Evolutionary conservation across 192 early-diverging fungal genomes (phyloP), one percentile per base, ranked within the genome.

Genomic region (Tieghemiomyces parasiticus): DNA sequence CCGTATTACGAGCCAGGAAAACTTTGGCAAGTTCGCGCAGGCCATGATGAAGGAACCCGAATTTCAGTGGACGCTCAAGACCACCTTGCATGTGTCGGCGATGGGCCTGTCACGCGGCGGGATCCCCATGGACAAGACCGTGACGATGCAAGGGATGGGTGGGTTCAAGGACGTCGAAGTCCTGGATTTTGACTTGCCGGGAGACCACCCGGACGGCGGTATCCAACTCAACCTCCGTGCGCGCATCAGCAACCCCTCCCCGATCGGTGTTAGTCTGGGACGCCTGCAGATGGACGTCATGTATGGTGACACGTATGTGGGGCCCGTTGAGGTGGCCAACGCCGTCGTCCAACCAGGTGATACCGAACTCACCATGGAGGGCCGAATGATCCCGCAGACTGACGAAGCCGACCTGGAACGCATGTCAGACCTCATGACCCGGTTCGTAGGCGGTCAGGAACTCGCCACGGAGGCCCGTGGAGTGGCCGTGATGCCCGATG

Each of bases 231-330:
- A 62, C 14, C 71, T 82, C 10, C 67, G 67, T 46, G 77, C 79
- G 29, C 63, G 63, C n/a, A 52, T 82, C 49, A 66, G 60, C 45
- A 79, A 77, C 61, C 77, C 77, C 48, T 79, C 77, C 16, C 75
- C 79, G 20, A 71, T 82, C 38, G 68, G 72, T 35, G 67, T 82
- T 14, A 59, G 71, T 44, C 69, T 82, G 19, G 81, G 81, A 50
- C 77, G 76, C n/a, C 63, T 80, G 45, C 49, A 60, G 22, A 69
- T 82, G 31, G 70, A 71, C n/a, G 68, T 80, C 63, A 42, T 35
- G 22, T 77, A 70, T 50, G 59, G 71, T 48, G 64, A 66, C 46
- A 64, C 71, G 10, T 61, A 59, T 25, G 58, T 82, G 33, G 81
- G 81, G 14, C 65, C 64, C 55, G 77, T 82, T 49, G 46, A 44